phyloP scores from a whole-genome alignment of 495 filamentous ascomycete genomes.

The Penicillium atrosanguineum region DNA sequence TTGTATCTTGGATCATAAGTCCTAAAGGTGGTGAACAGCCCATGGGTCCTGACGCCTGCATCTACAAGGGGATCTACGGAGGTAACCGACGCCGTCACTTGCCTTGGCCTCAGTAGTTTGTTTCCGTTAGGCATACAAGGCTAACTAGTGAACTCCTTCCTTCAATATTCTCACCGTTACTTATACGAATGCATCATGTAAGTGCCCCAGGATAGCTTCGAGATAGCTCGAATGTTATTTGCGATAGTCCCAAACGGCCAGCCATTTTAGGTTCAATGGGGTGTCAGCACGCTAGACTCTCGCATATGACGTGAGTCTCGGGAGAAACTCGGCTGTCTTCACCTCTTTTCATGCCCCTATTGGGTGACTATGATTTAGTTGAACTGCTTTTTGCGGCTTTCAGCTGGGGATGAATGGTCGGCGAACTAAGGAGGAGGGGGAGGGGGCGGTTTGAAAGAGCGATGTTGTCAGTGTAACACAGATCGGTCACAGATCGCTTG shows the following conservation, averaged over 20 bases:
- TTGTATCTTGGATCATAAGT: too few relatives aligned
- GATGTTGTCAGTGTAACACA: not conserved
- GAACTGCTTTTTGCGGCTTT: not conserved
- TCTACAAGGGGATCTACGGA: too few relatives aligned
- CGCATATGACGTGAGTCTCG: not conserved
- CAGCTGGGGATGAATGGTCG: not conserved
- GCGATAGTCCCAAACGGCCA: not conserved
- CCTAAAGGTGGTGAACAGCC: too few relatives aligned
- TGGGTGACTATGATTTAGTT: not conserved
- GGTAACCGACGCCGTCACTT: too few relatives aligned
- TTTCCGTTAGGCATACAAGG: too few relatives aligned
- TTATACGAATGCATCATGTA: too few relatives aligned
- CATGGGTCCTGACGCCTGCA: too few relatives aligned
- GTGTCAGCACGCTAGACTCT: not conserved
- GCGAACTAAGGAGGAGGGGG: not conserved
- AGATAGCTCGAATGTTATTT: not conserved
- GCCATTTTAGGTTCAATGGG: not conserved
- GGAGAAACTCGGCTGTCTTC: not conserved
- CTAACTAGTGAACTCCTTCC: too few relatives aligned
- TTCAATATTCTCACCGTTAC: too few relatives aligned
- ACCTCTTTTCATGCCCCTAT: not conserved
- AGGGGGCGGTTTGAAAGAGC: not conserved
- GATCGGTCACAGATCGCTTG: not conserved
- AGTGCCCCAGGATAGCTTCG: too few relatives aligned
- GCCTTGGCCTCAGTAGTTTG: too few relatives aligned